Base-by-base conservation (phyloP, 371 early-diverging fungal genomes). In the Mucor saturninus region DNA sequence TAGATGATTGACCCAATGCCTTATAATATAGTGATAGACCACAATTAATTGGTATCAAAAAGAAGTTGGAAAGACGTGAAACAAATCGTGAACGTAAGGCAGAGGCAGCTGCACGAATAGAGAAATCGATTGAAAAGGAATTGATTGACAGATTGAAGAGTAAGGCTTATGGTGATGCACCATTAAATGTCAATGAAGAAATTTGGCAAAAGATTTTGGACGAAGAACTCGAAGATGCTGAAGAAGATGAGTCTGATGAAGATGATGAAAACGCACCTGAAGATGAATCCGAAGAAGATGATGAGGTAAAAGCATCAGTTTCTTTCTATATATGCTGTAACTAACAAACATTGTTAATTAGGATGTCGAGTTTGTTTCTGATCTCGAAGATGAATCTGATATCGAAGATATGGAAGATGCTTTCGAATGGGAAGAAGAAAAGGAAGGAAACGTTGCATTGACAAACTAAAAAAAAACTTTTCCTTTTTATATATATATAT, bases 71-170 rank as follows among this genome's bases (percentile, higher is more conserved):
- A 60, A 86, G 95, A 53, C 89, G 97, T 69, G 99, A 99, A 75
- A 83, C 88, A 43, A 83, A 88, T 26, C 83, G 98, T 61, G 99
- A 99, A 76, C 81, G 86, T 54, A 94, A 97, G 74, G 98, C 98
- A 5, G 93, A 96, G 68, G 90, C 90, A 2, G 98, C 96, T 3
- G 96, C 99, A 26, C 86, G 95, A 62, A 85, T 99, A 66, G 99
- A 99, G 61, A 90, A 93, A 79, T 83, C 92, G 9, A 96, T 99
- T 69, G 98, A 99, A 71, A 96, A 97, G 83, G 99, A 99, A 82
- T 81, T 99, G 62, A 80, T 99, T 68, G 92, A 94, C 61, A 86
- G 99, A 65, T 83, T 99, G 63, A 93, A 95, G 86, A 89, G 80
- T 75, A 99, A 98, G 71, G 92, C 92, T 5, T 92, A 93, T 74